Percentiles rank a stretch among this genome's conserved stretches.
phyloP scores from a whole-genome alignment of 352 stramenopile genomes.

The Aphanomyces euteiches region DNA sequence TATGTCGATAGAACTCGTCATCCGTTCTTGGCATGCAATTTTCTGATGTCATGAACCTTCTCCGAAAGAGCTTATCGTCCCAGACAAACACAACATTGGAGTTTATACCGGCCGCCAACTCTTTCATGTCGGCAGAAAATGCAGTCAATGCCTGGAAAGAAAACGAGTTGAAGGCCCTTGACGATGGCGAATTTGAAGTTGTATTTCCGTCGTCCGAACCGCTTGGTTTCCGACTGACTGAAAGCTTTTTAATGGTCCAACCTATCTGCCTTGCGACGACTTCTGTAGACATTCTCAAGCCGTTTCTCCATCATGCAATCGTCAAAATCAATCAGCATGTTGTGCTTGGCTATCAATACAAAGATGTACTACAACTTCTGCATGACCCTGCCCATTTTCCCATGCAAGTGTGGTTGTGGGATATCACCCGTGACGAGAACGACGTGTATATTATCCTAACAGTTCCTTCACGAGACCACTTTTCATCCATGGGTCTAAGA shows the following conservation, averaged over 20 bases:
- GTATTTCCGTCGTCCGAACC: conserved; percentile 37
- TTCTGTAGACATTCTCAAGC: conserved; percentile 20
- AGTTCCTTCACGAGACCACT: conserved; percentile 31
- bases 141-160: conserved; percentile 35
- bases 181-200: conserved; percentile 45
- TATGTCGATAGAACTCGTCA: conserved; percentile 17
- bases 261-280: conserved; percentile 37
- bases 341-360: conserved; percentile 37
- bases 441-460: conserved; percentile 39
- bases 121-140: conserved; percentile 30
- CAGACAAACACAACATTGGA: conserved; percentile 34
- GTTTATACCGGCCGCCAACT: conserved; percentile 35
- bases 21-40: conserved; percentile 28
- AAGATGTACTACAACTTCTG: conserved; percentile 38
- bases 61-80: conserved; percentile 31
- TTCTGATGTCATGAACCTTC: conserved; percentile 34
- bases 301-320: conserved; percentile 26
- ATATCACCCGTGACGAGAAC: conserved; percentile 28
- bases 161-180: conserved; percentile 12
- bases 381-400: conserved; percentile 36
- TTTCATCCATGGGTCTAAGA: conserved; percentile 39
- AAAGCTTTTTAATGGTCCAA: conserved; percentile 42
- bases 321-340: conserved; percentile 37
- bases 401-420: conserved; percentile 40
- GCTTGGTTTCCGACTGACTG: conserved; percentile 38